Evolutionary conservation across 371 early-diverging fungal genomes (phyloP).

Genomic region (Rhizopus sp.): DNA sequence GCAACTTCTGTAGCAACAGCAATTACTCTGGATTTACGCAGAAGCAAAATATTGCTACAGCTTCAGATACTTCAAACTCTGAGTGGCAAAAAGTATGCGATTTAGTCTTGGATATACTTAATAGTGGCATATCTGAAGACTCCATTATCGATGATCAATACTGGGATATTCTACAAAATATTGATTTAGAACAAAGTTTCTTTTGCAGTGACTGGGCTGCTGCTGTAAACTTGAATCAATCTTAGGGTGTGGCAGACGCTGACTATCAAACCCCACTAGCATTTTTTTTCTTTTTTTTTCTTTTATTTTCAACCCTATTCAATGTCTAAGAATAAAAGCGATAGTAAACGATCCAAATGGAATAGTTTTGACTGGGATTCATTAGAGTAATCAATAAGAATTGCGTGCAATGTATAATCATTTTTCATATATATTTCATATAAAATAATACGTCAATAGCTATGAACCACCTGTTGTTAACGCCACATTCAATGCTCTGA

Average conservation of each 20-base stretch:
- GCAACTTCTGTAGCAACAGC: neutral
- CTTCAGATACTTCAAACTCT: neutral
- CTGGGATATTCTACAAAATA: conserved; percentile 51
- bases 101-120: conserved; percentile 8
- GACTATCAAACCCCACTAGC: neutral
- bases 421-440: neutral
- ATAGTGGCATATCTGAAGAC: neutral
- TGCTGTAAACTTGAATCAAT: neutral
- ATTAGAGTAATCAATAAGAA: conserved; percentile 5
- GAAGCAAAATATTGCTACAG: neutral
- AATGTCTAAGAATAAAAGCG: conserved; percentile 1
- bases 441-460: neutral
- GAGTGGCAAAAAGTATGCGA: conserved; percentile 15
- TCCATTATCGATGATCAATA: conserved; percentile 8
- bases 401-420: neutral
- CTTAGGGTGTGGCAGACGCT: neutral
- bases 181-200: neutral
- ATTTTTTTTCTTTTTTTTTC: neutral
- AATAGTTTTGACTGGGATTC: conserved; percentile 17
- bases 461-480: conserved; percentile 16
- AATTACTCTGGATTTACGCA: neutral
- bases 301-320: neutral
- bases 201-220: neutral
- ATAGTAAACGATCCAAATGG: conserved; percentile 6
- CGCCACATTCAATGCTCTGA: conserved; percentile 18